These are phyloP conservation scores for Rhododendron kiyosumense DNA, from an alignment of 148 eudicot genomes.

Conservation along the genomic window DNA sequence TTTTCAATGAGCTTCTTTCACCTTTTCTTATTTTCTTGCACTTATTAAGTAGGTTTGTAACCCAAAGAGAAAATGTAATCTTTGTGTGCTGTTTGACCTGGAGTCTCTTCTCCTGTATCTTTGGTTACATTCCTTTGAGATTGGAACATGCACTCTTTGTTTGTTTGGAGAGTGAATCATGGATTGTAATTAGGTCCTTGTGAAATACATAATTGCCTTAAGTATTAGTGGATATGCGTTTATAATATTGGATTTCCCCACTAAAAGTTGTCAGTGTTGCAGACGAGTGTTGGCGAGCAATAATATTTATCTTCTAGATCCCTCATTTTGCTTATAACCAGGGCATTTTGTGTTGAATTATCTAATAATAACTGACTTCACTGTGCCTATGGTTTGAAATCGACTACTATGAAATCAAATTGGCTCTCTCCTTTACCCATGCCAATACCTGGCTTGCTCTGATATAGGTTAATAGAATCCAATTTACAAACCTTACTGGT, in stretches of 20 bases:
- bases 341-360: not conserved
- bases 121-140: not conserved
- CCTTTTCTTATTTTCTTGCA: not conserved
- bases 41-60: slow-evolving; percentile 5
- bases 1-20: slow-evolving; percentile 6
- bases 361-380: not conserved
- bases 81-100: not conserved
- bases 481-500: not conserved
- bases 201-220: not conserved
- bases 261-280: not conserved
- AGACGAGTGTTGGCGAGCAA: not conserved
- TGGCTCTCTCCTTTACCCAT: not conserved
- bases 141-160: not conserved
- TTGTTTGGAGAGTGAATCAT: not conserved
- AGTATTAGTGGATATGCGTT: not conserved
- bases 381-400: not conserved
- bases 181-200: not conserved
- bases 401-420: not conserved
- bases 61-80: not conserved
- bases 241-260: not conserved
- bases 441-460: not conserved
- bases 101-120: not conserved
- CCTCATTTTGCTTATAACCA: not conserved
- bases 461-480: not conserved
- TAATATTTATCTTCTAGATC: not conserved